Evolutionary conservation across 2,329 filamentous ascomycete species (phyloP), one percentile per base, ranked within the genome.

Genomic region (Sporothrix brasiliensis): DNA sequence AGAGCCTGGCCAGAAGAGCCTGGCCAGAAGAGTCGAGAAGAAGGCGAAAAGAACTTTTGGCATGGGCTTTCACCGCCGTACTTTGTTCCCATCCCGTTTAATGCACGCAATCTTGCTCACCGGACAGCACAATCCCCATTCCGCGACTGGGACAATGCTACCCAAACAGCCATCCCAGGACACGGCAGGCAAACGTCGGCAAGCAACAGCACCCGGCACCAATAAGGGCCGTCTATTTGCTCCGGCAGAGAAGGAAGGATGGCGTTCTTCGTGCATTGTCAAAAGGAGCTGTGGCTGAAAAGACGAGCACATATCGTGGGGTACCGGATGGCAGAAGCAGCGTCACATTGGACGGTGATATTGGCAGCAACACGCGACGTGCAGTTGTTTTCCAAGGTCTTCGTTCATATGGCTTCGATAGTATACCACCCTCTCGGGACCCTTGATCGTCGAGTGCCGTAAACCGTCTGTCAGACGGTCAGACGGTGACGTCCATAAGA

Each of bases 81-180:
- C 34, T 34, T 34, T 34, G 34, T 34, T 34, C 34, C 34, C 34
- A 34, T 34, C 5, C n/a, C 58, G 39, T 47, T 47, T 63, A 47
- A 63, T 63, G 58, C 58, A 47, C 58, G 58, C 58, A 63, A 63
- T 63, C 58, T 61, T 63, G 58, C 58, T 63, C 58, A 63, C 13
- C 39, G 9, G 39, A 11, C n/a, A 9, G 19, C n/a, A 63, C 39
- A 47, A 34, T 27, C 39, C 34, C 24, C n/a, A 47, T n/a, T 0
- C 10, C 56, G 41, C 21, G 19, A 11, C 10, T 44, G 34, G 34
- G 6, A 44, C 56, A 21, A 44, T 61, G 7, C 56, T 13, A 61
- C 56, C 56, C 24, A 41, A 7, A 14, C 24, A 6, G 24, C 53
- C 24, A 56, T 19, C 53, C 53, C 19, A 14, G 44, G n/a, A 61